Evolutionary conservation across 1,139 yeast genomes (phyloP).

Genomic region (Pichia sp.): DNA sequence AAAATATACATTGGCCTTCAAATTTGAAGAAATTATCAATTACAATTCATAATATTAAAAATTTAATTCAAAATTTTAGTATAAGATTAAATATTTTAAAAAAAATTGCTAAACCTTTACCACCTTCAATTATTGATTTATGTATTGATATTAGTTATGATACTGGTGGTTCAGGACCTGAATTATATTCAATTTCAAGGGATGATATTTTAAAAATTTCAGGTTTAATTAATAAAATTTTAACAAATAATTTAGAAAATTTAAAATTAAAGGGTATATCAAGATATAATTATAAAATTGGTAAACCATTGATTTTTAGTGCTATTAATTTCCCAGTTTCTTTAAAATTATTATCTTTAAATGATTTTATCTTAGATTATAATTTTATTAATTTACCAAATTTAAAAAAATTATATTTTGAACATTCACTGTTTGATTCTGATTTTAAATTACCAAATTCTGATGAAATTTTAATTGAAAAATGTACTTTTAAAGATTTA

Average conservation of each 20-base stretch:
- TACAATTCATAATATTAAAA: slow-evolving; percentile 27
- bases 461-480: slow-evolving; percentile 25
- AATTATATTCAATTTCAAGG: slow-evolving; percentile 23
- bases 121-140: slow-evolving; percentile 24
- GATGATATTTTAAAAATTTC: slow-evolving; percentile 27
- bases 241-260: slow-evolving; percentile 24
- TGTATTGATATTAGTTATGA: slow-evolving; percentile 28
- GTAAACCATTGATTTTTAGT: slow-evolving; percentile 26
- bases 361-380: slow-evolving; percentile 26
- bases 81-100: slow-evolving; percentile 24
- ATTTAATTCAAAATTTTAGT: slow-evolving; percentile 24
- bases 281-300: slow-evolving; percentile 26
- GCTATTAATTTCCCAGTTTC: slow-evolving; percentile 26
- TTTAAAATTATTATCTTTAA: slow-evolving; percentile 22
- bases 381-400: slow-evolving; percentile 23
- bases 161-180: slow-evolving; percentile 28
- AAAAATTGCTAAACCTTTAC: slow-evolving; percentile 25
- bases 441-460: slow-evolving; percentile 25
- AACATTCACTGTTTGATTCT: slow-evolving; percentile 27
- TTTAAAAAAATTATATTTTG: slow-evolving; percentile 24
- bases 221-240: slow-evolving; percentile 20
- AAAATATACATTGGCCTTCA: slow-evolving; percentile 24
- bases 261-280: slow-evolving; percentile 28
- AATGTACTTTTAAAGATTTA: slow-evolving; percentile 27
- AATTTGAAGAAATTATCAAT: slow-evolving; percentile 25